A percentile compares a stretch with the other conserved stretches of the same genome.
These are phyloP conservation scores for Fremontodendron californicum DNA, from an alignment of 345 rosid genomes.

Conservation along the genomic window DNA sequence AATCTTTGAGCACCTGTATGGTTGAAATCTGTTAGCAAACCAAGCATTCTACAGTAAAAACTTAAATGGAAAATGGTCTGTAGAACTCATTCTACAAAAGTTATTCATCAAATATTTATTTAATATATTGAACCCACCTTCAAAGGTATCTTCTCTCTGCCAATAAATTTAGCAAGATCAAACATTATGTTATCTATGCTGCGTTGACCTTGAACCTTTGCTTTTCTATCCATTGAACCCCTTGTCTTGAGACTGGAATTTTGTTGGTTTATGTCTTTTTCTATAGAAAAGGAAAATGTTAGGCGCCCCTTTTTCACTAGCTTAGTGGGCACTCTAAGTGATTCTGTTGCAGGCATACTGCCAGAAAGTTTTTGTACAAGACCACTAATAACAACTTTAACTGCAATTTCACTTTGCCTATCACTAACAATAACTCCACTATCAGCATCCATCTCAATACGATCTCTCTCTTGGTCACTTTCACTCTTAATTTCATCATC, in stretches of 20 bases:
- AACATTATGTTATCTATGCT: constrained; percentile 62
- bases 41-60: constrained; percentile 4
- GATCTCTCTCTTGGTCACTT: constrained; percentile 50
- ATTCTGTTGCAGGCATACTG: constrained; percentile 42
- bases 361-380: constrained; percentile 58
- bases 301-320: constrained; percentile 52
- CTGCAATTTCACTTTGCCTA: constrained; percentile 57
- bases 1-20: constrained; percentile 76
- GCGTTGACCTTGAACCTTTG: constrained; percentile 56
- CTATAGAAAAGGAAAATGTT: constrained; percentile 70
- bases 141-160: constrained; percentile 78
- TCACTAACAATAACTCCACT: constrained; percentile 47
- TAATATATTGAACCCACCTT: constrained; percentile 49
- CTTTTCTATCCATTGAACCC: constrained; percentile 45
- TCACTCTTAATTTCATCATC: constrained; percentile 56
- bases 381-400: constrained; percentile 77
- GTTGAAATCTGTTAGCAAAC: constrained; percentile 15
- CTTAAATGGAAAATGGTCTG: not conserved
- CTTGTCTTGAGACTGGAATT: constrained; percentile 45
- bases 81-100: not conserved
- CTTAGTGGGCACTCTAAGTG: constrained; percentile 72
- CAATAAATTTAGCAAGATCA: constrained; percentile 77
- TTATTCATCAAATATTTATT: not conserved
- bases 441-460: constrained; percentile 46
- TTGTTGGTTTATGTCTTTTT: constrained; percentile 42